phyloP scores from a whole-genome alignment of 768 basidiomycete genomes.

The Fomitopsis pulvina region DNA sequence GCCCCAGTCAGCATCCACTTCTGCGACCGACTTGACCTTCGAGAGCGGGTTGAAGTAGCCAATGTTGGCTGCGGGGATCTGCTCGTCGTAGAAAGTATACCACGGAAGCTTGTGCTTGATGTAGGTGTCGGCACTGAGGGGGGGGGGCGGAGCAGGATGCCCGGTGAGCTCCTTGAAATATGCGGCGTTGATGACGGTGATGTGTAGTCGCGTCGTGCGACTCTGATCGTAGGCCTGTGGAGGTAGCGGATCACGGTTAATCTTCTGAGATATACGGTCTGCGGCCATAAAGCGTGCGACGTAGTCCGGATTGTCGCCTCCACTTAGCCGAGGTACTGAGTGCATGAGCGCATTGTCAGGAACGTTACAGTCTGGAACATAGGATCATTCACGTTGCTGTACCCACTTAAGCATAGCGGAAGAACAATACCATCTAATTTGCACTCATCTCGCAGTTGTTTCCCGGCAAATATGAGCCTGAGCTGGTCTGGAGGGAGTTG shows the following conservation, averaged over 20 bases:
- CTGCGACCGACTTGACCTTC: background rate
- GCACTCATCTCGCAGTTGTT: too few species aligned
- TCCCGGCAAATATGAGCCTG: too few species aligned
- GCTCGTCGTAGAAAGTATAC: background rate
- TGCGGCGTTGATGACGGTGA: slow-evolving; percentile 12
- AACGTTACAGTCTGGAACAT: too few species aligned
- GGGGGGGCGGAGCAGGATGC: background rate
- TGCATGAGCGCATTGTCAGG: too few species aligned
- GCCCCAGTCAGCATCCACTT: background rate
- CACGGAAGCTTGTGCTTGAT: background rate
- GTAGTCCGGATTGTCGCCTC: background rate
- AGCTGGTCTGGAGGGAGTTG: too few species aligned
- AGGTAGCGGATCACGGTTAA: slow-evolving; percentile 13
- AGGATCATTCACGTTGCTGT: too few species aligned
- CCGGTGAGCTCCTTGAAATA: background rate
- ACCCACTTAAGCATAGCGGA: too few species aligned
- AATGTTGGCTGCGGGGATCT: background rate
- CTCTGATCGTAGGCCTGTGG: slow-evolving; percentile 12
- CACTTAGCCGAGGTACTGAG: background rate
- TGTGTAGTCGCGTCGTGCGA: slow-evolving; percentile 7
- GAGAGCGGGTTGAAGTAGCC: background rate
- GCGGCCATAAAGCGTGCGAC: slow-evolving; percentile 13
- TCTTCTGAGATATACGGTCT: slow-evolving; percentile 19
- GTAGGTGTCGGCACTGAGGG: background rate
- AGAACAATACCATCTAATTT: too few species aligned